These are phyloP conservation scores for Ephemerocybe angulata DNA, from an alignment of 768 basidiomycete genomes.

Conservation along the genomic window DNA sequence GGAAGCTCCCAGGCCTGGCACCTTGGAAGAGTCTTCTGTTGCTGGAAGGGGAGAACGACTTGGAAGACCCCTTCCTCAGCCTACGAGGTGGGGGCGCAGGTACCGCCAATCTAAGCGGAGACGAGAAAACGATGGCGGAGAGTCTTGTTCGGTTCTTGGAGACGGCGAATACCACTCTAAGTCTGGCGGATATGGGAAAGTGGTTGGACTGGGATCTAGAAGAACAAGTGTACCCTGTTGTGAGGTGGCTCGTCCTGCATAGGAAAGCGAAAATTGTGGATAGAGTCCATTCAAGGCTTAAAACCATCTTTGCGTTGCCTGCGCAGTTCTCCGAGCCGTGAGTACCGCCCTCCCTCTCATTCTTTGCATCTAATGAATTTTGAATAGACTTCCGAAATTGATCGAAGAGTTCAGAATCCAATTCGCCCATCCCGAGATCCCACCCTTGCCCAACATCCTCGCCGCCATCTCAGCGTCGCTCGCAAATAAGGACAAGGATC, in stretches of 20 bases:
- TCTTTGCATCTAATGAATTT: background rate
- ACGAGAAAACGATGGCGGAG: constrained; percentile 66
- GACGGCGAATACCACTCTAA: constrained; percentile 67
- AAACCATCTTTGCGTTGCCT: constrained; percentile 78
- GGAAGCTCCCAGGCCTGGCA: constrained; percentile 66
- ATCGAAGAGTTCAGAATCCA: constrained; percentile 55
- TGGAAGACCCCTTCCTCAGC: constrained; percentile 55
- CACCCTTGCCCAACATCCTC: constrained; percentile 69
- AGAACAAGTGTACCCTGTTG: constrained; percentile 82
- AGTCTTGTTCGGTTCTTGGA: constrained; percentile 74
- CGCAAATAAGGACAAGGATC: constrained; percentile 57
- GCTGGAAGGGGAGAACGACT: constrained; percentile 54
- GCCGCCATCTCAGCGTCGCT: constrained; percentile 68
- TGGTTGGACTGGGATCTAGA: constrained; percentile 82
- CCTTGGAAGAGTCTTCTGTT: constrained; percentile 93
- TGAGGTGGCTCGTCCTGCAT: constrained; percentile 88
- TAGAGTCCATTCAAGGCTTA: constrained; percentile 70
- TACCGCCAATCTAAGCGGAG: constrained; percentile 50
- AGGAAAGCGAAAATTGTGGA: constrained; percentile 88
- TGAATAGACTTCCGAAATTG: constrained; percentile 47
- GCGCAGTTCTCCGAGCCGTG: constrained; percentile 59
- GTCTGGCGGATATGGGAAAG: constrained; percentile 79
- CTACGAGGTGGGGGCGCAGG: constrained; percentile 34
- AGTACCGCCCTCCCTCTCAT: constrained; percentile 29
- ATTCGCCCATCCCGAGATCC: constrained; percentile 61